A percentile compares a stretch with the other conserved stretches of the same genome.
Evolutionary conservation across 2,329 filamentous ascomycete genomes (phyloP).

Genomic region (Aspergillus neoniger): DNA sequence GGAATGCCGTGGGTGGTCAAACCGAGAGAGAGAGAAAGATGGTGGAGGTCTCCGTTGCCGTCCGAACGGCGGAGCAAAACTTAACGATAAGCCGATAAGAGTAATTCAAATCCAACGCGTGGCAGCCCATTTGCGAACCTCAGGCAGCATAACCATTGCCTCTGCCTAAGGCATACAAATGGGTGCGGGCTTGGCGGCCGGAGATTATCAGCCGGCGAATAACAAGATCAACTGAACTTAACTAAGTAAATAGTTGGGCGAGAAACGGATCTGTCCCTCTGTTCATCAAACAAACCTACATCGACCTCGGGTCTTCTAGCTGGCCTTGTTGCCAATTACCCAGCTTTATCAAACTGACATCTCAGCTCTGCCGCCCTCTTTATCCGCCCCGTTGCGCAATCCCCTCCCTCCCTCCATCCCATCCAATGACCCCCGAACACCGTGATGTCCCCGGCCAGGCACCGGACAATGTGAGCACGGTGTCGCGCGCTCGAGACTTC

Average conservation of each 20-base stretch:
- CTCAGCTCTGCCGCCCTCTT: no score
- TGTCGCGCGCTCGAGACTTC: slow-evolving; percentile 32
- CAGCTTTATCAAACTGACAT: not conserved
- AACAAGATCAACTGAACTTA: not conserved
- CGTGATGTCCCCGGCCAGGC: slow-evolving; percentile 26
- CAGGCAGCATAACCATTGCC: not conserved
- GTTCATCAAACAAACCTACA: not conserved
- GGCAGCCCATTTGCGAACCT: not conserved
- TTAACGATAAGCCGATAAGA: slow-evolving; percentile 7
- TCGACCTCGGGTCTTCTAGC: not conserved
- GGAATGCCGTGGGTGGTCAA: not conserved
- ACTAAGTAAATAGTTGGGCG: not conserved
- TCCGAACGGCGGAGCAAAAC: not conserved
- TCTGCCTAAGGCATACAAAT: not conserved
- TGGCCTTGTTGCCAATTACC: not conserved
- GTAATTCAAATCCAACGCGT: not conserved
- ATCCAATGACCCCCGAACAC: slow-evolving; percentile 31
- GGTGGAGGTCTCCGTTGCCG: not conserved
- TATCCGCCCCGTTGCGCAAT: not conserved
- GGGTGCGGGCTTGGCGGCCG: not conserved
- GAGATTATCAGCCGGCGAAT: slow-evolving; percentile 3
- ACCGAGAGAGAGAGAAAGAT: no score
- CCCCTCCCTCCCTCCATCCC: not conserved
- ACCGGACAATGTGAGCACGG: slow-evolving; percentile 24
- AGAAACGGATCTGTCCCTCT: not conserved